A percentile compares a stretch with the other conserved stretches of the same genome.
These are phyloP conservation scores for Breynia disticha DNA, from an alignment of 441 rosid genomes.

Conservation along the genomic window DNA sequence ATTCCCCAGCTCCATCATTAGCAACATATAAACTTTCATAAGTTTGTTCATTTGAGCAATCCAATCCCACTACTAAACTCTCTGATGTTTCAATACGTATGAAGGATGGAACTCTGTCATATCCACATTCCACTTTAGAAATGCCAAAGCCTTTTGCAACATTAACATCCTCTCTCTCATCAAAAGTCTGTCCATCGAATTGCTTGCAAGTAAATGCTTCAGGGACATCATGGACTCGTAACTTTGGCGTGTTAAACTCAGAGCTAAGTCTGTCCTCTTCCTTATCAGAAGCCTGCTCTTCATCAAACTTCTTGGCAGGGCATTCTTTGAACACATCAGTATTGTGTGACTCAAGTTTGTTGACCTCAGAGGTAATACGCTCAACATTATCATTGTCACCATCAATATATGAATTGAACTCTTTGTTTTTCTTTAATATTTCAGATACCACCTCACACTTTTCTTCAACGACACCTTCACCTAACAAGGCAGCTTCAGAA, in stretches of 20 bases:
- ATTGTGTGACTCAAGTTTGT: too few relatives aligned
- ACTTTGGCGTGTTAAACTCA: slow-evolving; percentile 5
- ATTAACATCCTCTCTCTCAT: slow-evolving; percentile 14
- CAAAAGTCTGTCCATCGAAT: slow-evolving; percentile 18
- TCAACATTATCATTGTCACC: slow-evolving; percentile 11
- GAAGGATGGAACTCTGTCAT: slow-evolving; percentile 26
- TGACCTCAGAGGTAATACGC: slow-evolving; percentile 10
- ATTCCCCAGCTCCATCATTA: slow-evolving; percentile 28
- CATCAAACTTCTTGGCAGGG: too few relatives aligned
- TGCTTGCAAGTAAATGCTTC: slow-evolving; percentile 18
- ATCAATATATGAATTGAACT: slow-evolving; percentile 11
- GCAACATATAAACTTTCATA: slow-evolving; percentile 20
- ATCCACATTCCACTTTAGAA: slow-evolving; percentile 21
- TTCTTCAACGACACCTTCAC: slow-evolving; percentile 24
- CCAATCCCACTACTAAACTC: slow-evolving; percentile 16
- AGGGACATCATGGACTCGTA: slow-evolving; percentile 16
- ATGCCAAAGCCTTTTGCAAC: slow-evolving; percentile 11
- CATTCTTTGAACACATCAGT: too few relatives aligned
- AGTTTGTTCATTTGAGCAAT: slow-evolving; percentile 24
- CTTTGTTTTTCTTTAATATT: slow-evolving; percentile 24
- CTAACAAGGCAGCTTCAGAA: slow-evolving; percentile 20
- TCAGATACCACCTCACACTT: slow-evolving; percentile 24
- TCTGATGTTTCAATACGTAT: slow-evolving; percentile 26
- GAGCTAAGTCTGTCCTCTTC: too few relatives aligned
- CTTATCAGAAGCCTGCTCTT: too few relatives aligned